Evolutionary conservation across 768 basidiomycete species (phyloP).

Genomic region (Sarcodon aspratus): DNA sequence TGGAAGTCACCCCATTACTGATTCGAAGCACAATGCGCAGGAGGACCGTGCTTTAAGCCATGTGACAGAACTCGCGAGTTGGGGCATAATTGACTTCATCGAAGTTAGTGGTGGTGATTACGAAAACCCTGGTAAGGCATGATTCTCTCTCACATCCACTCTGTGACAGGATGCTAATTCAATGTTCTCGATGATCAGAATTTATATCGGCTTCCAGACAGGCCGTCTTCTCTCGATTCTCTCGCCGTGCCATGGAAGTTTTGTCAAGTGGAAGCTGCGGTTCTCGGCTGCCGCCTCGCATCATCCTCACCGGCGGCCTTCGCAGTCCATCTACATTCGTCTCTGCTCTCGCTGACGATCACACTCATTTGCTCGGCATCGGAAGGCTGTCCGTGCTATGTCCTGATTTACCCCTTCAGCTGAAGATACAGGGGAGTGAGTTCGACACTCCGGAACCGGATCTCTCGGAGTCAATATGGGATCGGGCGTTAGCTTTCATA

Average conservation of each 20-base stretch:
- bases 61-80: conserved; percentile 45
- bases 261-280: conserved; percentile 19
- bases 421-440: conserved; percentile 3
- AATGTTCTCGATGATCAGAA: conserved; percentile 5
- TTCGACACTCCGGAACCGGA: not conserved
- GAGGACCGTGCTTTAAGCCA: conserved; percentile 44
- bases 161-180: not conserved
- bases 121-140: conserved; percentile 51
- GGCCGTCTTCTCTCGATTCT: conserved; percentile 63
- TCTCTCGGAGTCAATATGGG: not conserved
- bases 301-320: conserved; percentile 79
- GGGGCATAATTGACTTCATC: conserved; percentile 68
- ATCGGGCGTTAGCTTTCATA: conserved; percentile 10
- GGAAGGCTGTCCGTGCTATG: conserved; percentile 54
- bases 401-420: conserved; percentile 28
- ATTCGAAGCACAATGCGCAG: conserved; percentile 13
- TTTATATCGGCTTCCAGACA: conserved; percentile 35
- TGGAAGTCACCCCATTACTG: conserved; percentile 9
- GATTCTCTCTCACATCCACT: not conserved
- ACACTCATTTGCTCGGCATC: conserved; percentile 70
- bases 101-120: conserved; percentile 88
- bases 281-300: conserved; percentile 32
- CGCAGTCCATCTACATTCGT: conserved; percentile 44
- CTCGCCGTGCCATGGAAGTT: conserved; percentile 37
- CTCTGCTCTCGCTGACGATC: conserved; percentile 35